phyloP scores from a whole-genome alignment of 129 eudicot genomes.

The Centella asiatica region DNA sequence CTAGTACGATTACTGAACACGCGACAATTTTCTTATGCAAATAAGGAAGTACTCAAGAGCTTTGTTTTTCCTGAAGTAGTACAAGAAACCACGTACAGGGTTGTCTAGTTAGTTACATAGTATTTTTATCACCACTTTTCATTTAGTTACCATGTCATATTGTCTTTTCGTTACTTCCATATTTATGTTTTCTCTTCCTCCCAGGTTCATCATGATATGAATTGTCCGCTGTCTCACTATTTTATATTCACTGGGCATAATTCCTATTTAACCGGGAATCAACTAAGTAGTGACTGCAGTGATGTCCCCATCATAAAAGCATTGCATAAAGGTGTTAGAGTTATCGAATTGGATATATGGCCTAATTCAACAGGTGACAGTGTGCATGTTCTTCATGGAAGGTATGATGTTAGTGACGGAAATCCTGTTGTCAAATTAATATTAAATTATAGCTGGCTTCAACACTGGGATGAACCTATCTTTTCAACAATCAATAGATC shows the following conservation, averaged over 20 bases:
- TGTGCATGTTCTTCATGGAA: slow-evolving; percentile 82
- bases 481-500: neutral
- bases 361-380: slow-evolving; percentile 73
- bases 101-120: too few relatives aligned
- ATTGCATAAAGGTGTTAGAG: slow-evolving; percentile 70
- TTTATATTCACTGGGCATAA: slow-evolving; percentile 89
- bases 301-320: slow-evolving; percentile 84
- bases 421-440: neutral
- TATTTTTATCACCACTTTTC: too few relatives aligned
- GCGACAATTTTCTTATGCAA: too few relatives aligned
- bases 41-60: too few relatives aligned
- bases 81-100: too few relatives aligned
- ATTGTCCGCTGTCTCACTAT: slow-evolving; percentile 76
- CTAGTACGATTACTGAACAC: too few relatives aligned
- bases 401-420: slow-evolving; percentile 26
- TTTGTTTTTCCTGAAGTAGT: too few relatives aligned
- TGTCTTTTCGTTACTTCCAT: too few relatives aligned
- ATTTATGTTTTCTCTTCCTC: slow-evolving; percentile 10
- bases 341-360: slow-evolving; percentile 91
- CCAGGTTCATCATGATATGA: slow-evolving; percentile 89
- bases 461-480: neutral
- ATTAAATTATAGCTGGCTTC: neutral
- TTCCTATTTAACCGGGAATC: slow-evolving; percentile 91
- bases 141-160: too few relatives aligned
- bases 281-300: slow-evolving; percentile 86